Percentiles rank a stretch among this genome's conserved stretches.
These are phyloP conservation scores for Dicorynia guianensis DNA, from an alignment of 306 rosid species.

Conservation along the genomic window DNA sequence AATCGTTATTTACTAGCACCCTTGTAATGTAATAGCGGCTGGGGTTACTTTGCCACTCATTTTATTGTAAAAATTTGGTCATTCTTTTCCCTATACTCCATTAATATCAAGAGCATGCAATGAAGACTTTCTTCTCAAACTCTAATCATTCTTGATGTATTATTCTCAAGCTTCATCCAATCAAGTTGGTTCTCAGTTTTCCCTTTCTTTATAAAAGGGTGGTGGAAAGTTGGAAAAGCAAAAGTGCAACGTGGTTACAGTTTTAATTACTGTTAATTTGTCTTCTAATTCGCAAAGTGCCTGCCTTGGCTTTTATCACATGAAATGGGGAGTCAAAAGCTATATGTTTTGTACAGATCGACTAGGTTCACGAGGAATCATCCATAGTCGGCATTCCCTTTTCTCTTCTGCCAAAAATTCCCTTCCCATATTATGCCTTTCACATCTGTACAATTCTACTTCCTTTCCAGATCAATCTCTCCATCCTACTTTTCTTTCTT, in stretches of 20 bases:
- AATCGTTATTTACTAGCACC: too few relatives aligned
- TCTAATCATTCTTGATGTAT: constrained; percentile 25
- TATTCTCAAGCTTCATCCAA: constrained; percentile 29
- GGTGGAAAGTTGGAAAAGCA: too few relatives aligned
- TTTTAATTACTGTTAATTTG: constrained; percentile 1
- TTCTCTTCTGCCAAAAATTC: constrained; percentile 1
- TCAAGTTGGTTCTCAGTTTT: constrained; percentile 15
- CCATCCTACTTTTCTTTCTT: neutral
- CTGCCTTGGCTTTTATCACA: neutral
- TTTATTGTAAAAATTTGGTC: neutral
- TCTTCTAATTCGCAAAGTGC: neutral
- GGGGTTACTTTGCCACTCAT: too few relatives aligned
- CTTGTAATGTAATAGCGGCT: too few relatives aligned
- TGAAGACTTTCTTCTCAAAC: constrained; percentile 5
- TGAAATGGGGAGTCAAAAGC: too few relatives aligned
- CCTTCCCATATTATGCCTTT: constrained; percentile 17
- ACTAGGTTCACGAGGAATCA: neutral
- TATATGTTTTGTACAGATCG: too few relatives aligned
- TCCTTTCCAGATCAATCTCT: constrained; percentile 5
- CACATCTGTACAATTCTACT: neutral
- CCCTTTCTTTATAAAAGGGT: neutral
- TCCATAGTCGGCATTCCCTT: constrained; percentile 29
- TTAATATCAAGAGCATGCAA: too few relatives aligned
- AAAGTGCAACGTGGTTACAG: constrained; percentile 3
- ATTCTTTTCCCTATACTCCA: neutral